Base-by-base conservation (phyloP, 1,284 basidiomycete species). In the Pterulicium gracile region DNA sequence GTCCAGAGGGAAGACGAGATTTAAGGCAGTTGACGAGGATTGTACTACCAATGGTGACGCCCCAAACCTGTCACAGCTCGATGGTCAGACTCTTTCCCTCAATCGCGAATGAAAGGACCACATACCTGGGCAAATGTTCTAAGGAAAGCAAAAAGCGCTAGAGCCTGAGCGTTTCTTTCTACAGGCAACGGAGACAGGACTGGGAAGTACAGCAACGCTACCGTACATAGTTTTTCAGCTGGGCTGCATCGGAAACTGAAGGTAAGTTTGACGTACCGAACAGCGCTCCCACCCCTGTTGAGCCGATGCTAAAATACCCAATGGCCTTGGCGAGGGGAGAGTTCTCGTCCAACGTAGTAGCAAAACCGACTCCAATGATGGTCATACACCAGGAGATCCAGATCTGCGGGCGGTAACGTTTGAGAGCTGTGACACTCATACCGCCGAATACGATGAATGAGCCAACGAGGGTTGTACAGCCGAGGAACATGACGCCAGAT, bases 141-240 rank as follows among this genome's bases (percentile, higher is more conserved):
- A 14, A 59, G 48, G 44, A 63, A 66, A 44, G 55, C 55, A 47
- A 59, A 56, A 46, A 64, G 56, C 1, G 61, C 57, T n/a, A 65
- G 53, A 0, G 61, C 61, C 24, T 53, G 52, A 3, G 63, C 63
- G 44, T 61, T 65, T 21, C 56, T 45, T 3, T 50, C 48, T 3
- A 59, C 52, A 1, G 59, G 57, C 1, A 68, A 50, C 0, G 66
- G 64, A 3, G 68, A 62, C n/a, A 64, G 59, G 21, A 66, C 54
- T 2, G 59, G 56, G 44, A 52, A 59, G 48, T 58, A 52, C 4
- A 21, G 10, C 12, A 17, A 4, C 10, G 42, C 23, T 22, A 13
- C 14, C 20, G 42, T 15, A 43, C 4, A 5, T 21, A 4, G n/a
- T 17, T 15, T 13, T 39, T n/a, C n/a, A n/a, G n/a, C n/a, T n/a